Evolutionary conservation across 2,329 filamentous ascomycete species (phyloP).

Genomic region (Parastagonospora avenae): DNA sequence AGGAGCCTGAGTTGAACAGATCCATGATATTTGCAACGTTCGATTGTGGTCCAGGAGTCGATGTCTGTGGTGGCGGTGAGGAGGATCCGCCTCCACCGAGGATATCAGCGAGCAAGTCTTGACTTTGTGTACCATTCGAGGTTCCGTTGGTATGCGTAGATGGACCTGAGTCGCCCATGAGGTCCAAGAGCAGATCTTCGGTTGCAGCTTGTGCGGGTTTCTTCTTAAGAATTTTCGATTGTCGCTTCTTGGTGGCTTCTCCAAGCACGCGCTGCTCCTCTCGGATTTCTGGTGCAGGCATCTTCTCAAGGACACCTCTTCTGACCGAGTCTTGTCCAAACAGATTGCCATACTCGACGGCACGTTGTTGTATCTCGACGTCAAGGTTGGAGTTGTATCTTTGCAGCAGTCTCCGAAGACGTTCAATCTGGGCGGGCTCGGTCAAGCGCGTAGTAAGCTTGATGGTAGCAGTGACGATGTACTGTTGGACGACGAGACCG

Average conservation of each 20-base stretch:
- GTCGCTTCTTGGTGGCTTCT: conserved; percentile 65
- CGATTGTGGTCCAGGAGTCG: conserved; percentile 41
- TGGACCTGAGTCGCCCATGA: conserved; percentile 83
- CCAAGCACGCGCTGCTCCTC: conserved; percentile 92
- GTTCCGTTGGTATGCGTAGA: conserved; percentile 57
- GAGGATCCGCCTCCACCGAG: conserved; percentile 70
- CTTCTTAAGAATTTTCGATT: conserved; percentile 66
- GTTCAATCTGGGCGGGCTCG: conserved; percentile 83
- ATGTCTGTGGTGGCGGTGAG: conserved; percentile 52
- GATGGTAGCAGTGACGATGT: conserved; percentile 92
- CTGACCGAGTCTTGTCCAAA: conserved; percentile 88
- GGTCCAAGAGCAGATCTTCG: conserved; percentile 86
- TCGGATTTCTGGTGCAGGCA: conserved; percentile 96
- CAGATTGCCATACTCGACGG: conserved; percentile 94
- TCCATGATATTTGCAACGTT: conserved; percentile 79
- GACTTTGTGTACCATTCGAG: conserved; percentile 66
- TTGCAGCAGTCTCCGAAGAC: conserved; percentile 78
- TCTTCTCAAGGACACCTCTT: conserved; percentile 90
- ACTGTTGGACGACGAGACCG: conserved; percentile 88
- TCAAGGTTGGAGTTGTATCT: conserved; percentile 84
- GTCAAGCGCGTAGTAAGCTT: conserved; percentile 90
- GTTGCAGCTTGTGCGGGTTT: conserved; percentile 81
- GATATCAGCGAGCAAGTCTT: conserved; percentile 89
- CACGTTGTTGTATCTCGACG: conserved; percentile 93
- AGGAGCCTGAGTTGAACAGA: conserved; percentile 68